Base-by-base conservation (phyloP, 1,139 yeast species). In the Debaryomycetaceae sp. region DNA sequence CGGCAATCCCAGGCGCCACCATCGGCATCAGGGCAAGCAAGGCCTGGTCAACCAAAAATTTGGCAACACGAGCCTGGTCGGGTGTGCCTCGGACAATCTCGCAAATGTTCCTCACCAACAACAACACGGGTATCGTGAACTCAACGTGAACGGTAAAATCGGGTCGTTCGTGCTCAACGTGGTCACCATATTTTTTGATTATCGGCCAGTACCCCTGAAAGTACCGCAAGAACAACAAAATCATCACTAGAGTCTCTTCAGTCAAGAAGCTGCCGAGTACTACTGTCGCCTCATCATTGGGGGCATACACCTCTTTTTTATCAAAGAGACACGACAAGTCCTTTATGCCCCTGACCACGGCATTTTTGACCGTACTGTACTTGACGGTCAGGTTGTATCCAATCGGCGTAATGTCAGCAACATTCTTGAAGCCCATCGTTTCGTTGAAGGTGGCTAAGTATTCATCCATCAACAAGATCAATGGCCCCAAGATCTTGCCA, bases 141-240 rank as follows among this genome's bases (percentile, higher is more conserved):
- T 65, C 67, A 31, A 63, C 49, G 44, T 73, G 78, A 5, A 66
- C 53, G n/a, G 61, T 60, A 45, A 64, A 78, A 37, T 68, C 70
- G 26, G 60, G 56, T 24, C 63, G 57, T 45, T 81, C 86, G 31
- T 61, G 61, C 34, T 73, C 72, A 14, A 81, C 83, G 55, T 83
- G 91, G 5, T 77, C 82, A 11, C 88, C 91, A 29, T 63, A 64
- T 42, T 78, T 78, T 37, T 86, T 65, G 32, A 52, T 58, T 23
- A 80, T 53, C 15, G 69, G 61, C 65, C 74, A 72, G 28, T 71
- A 71, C 11, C 78, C 78, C 44, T 81, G 83, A 45, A 78, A 79
- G 12, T 61, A 48, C 35, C 71, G 58, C 19, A 75, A 56, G 16
- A 75, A 53, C 4, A 65, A 48, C 10, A 32, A 25, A 6, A 25